Base-by-base conservation (phyloP, 192 early-diverging fungal genomes). In the Mortierella claussenii region DNA sequence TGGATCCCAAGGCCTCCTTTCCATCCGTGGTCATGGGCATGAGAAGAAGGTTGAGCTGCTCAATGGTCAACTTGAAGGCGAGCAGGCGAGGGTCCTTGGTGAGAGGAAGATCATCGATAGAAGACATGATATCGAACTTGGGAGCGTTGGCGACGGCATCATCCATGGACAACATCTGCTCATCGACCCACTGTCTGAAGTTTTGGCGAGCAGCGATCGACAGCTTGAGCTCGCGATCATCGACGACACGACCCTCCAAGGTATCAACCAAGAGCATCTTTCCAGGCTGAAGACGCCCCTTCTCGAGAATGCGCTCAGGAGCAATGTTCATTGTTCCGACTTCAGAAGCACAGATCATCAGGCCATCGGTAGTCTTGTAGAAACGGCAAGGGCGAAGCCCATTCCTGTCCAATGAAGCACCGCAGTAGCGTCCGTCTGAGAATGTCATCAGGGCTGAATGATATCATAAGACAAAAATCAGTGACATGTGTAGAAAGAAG, bases 211-310 rank as follows among this genome's bases (percentile, higher is more conserved):
- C 68, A 32, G 92, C 87, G 37, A 93, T 89, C 20, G 83, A 75
- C 51, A 90, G 86, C 85, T 99, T 97, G 42, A 96, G 88, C 75
- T 95, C 91, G 52, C 83, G 82, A 79, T 98, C 97, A 59, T 96
- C 96, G 12, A 98, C 96, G 13, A 99, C 85, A 23, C 86, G 86
- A 60, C 96, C 96, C 60, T 94, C 91, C 34, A 83, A 69, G 30
- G 96, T 99, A 68, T 99, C 97, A 10, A 99, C 97, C 55, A 99
- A 87, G 51, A 99, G 87, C 95, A 99, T 98, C 79, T 92, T 92
- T 15, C 97, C 97, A 11, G 96, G 97, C 81, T 94, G 92, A 53
- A 99, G 84, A 76, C 96, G 93, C 33, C 97, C 97, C 86, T 98
- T 99, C 56, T 88, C 80, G 27, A 93, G 82, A 33, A 99, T 83